phyloP scores from a whole-genome alignment of 345 rosid species.

The Linum usitatissimum region DNA sequence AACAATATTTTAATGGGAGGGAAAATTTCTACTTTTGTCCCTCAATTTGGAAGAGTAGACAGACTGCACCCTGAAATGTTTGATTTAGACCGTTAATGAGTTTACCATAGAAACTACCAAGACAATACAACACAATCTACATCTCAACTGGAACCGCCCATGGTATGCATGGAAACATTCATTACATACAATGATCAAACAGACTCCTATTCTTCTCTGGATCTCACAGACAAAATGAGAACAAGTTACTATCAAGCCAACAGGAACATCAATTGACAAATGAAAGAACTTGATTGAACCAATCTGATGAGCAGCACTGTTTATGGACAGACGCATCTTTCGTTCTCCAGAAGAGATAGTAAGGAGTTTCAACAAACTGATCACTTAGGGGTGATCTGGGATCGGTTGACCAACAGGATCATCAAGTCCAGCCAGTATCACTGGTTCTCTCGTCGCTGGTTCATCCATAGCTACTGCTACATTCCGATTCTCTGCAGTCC shows the following conservation, averaged over 20 bases:
- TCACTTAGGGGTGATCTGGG: slow-evolving; percentile 2
- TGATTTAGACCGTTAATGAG: too few relatives aligned
- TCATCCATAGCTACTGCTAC: slow-evolving; percentile 1
- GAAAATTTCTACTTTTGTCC: too few relatives aligned
- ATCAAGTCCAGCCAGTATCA: slow-evolving; percentile 1
- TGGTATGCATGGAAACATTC: background rate
- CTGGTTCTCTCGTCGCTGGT: background rate
- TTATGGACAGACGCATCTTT: background rate
- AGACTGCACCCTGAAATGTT: too few relatives aligned
- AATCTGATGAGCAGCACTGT: background rate
- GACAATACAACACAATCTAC: too few relatives aligned
- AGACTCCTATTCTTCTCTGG: background rate
- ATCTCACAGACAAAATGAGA: background rate
- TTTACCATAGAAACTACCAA: background rate
- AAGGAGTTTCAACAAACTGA: background rate
- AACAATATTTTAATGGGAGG: too few relatives aligned
- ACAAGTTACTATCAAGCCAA: background rate
- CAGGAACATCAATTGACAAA: background rate
- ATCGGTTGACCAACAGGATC: background rate
- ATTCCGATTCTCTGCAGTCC: slow-evolving; percentile 28
- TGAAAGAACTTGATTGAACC: background rate
- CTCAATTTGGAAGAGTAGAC: too few relatives aligned
- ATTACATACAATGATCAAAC: background rate
- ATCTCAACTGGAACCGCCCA: background rate
- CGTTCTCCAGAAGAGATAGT: background rate